Evolutionary conservation across 129 eudicot species (phyloP), one percentile per base, ranked within the genome.

Genomic region (Flaveria bidentis): DNA sequence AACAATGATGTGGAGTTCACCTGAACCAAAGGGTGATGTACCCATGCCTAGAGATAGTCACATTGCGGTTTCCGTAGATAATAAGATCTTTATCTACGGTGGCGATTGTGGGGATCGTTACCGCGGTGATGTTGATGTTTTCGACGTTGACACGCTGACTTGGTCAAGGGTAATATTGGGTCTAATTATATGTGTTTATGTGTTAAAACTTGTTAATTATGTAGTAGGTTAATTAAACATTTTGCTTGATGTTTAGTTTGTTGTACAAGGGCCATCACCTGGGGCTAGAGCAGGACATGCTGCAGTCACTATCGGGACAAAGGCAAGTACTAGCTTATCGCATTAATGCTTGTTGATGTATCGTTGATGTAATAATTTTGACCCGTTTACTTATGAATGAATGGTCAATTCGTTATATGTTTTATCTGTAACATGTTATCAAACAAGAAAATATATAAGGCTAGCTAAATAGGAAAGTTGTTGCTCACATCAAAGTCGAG

Each of bases 41-140:
- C 96, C 97, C 15, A 77, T 87, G 20, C 97, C 98, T 12, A 81
- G 98, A 73, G 98, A 91, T 56, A 94, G 98, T 86, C 98, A 94
- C 67, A 84, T 85, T 44, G 90, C 97, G 11, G 91, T 91, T 67
- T 80, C 87, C 0, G 60, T 89, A 13, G 90, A 86, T 10, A 84
- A 57, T 56, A 84, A 78, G 64, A 76, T 94, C 14, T 83, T 87
- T 68, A 86, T 89, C 80, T 94, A 87, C 71, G 98, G 98, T 17
- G 98, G 98, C 1, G 98, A 94, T 81, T 91, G 93, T 72, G 98
- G 98, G 0, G 90, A 91, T 56, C 86, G 93, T 18, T 91, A 91
- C 16, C 93, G 80, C 75, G 96, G 97, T 2, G 96, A 87, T 61
- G 88, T 94, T 49, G 86, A 84, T 73, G 87, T 88, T 84, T 84